Conservation (phyloP, 2,329 filamentous ascomycete species). For the Macrophomina pseudophaseolina region DNA sequence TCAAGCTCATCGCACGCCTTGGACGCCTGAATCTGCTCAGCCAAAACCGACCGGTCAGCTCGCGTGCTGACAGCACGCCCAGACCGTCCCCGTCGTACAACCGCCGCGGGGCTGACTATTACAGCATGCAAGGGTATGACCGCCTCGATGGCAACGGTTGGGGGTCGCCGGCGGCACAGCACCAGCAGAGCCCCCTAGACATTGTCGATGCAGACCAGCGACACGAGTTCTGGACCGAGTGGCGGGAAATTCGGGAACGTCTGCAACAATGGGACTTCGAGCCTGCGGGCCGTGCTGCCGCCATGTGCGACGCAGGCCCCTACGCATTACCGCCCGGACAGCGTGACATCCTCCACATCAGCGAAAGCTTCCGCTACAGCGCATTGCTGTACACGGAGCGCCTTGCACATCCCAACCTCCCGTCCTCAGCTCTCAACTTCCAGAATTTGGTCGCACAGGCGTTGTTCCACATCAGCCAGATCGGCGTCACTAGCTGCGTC, state of each 20-base stretch:
- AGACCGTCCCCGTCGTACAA: constrained; percentile 39
- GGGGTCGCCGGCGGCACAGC: constrained; percentile 58
- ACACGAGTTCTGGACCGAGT: constrained; percentile 78
- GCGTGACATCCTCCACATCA: constrained; percentile 78
- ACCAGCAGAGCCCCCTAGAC: constrained; percentile 48
- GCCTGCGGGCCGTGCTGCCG: constrained; percentile 46
- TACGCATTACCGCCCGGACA: constrained; percentile 57
- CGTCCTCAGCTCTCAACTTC: constrained; percentile 76
- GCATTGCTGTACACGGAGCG: constrained; percentile 90
- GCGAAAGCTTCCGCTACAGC: constrained; percentile 87
- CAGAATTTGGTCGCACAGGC: constrained; percentile 83
- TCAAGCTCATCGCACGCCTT: constrained; percentile 83
- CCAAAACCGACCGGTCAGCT: constrained; percentile 62
- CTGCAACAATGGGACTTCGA: constrained; percentile 84
- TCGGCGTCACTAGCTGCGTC: constrained; percentile 72
- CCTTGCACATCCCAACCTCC: constrained; percentile 75
- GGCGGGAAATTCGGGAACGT: constrained; percentile 76
- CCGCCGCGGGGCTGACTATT: constrained; percentile 54
- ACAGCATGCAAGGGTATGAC: constrained; percentile 56
- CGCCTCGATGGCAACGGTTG: constrained; percentile 73
- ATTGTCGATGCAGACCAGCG: constrained; percentile 59
- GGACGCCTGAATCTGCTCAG: constrained; percentile 84
- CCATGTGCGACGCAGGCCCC: constrained; percentile 30
- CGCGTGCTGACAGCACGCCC: constrained; percentile 39
- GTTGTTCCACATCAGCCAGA: constrained; percentile 79